Evolutionary conservation across 2,329 filamentous ascomycete genomes (phyloP).

Genomic region (Ophiostoma sp.): DNA sequence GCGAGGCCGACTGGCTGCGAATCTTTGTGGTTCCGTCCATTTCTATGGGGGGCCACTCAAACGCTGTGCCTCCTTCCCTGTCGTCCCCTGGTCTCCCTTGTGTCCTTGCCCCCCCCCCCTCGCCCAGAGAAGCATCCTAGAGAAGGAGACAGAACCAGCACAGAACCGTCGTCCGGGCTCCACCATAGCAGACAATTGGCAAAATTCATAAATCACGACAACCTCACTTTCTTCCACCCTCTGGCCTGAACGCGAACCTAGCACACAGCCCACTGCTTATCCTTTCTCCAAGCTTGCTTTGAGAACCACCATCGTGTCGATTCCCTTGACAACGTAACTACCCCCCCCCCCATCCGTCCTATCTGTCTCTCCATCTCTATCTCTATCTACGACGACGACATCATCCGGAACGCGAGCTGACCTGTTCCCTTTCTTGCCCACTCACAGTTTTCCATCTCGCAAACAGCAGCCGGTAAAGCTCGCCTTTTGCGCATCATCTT

Average conservation of each 20-base stretch:
- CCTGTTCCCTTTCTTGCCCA: neutral
- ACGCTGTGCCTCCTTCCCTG: neutral
- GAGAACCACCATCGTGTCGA: neutral
- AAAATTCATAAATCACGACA: conserved; percentile 23
- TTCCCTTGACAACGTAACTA: conserved; percentile 4
- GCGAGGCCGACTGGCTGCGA: conserved; percentile 13
- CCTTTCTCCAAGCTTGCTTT: neutral
- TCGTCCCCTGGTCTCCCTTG: neutral
- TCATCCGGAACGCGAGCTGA: neutral
- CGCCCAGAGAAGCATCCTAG: conserved; percentile 6
- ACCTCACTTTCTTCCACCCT: conserved; percentile 18
- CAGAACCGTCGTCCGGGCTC: conserved; percentile 16
- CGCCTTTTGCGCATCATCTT: neutral
- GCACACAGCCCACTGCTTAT: conserved; percentile 1
- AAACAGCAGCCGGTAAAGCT: neutral
- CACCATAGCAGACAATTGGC: conserved; percentile 28
- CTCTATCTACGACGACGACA: neutral
- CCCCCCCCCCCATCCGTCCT: neutral
- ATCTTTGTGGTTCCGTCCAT: conserved; percentile 30
- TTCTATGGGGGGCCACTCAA: conserved; percentile 19
- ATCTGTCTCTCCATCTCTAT: neutral
- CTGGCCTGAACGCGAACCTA: neutral
- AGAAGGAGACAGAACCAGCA: conserved; percentile 12
- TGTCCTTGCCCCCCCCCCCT: neutral
- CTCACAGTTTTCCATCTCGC: neutral